A percentile compares a stretch with the other conserved stretches of the same genome.
phyloP scores from a whole-genome alignment of 208 protist species.

The Naegleria lovaniensis region DNA sequence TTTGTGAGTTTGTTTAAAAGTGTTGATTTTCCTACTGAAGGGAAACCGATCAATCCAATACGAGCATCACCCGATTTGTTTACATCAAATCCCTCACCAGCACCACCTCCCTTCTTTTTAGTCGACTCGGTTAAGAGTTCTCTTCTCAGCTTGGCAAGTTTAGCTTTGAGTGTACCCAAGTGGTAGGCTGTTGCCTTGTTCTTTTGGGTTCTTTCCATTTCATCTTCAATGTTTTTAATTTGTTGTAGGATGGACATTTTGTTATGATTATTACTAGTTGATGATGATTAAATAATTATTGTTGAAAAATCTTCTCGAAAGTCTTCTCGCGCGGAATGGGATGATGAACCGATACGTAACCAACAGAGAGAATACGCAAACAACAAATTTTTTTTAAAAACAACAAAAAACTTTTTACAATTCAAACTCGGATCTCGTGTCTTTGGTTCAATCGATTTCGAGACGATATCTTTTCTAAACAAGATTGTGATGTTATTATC shows the following conservation, averaged over 20 bases:
- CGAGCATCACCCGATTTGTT: constrained; percentile 78
- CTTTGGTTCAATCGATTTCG: no score
- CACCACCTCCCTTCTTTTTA: constrained; percentile 54
- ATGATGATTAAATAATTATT: neutral
- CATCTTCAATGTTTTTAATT: constrained; percentile 91
- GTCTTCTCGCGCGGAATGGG: no score
- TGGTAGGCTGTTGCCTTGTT: constrained; percentile 95
- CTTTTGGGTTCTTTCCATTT: constrained; percentile 94
- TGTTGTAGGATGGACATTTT: constrained; percentile 52
- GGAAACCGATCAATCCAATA: constrained; percentile 88
- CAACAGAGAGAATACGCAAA: no score
- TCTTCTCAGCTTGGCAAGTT: constrained; percentile 90
- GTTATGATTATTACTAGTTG: neutral
- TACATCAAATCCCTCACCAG: constrained; percentile 94
- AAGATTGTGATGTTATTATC: no score
- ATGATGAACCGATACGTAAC: no score
- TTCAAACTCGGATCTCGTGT: no score
- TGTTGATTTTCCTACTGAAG: constrained; percentile 95
- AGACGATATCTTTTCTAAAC: no score
- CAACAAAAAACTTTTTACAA: no score
- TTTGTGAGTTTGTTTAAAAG: constrained; percentile 92
- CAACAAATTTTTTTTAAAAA: no score
- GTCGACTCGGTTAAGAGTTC: constrained; percentile 82
- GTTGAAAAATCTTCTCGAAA: no score
- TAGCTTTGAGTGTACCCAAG: constrained; percentile 95